phyloP scores from a whole-genome alignment of 208 protist species.

The Borovskyia barvae region DNA sequence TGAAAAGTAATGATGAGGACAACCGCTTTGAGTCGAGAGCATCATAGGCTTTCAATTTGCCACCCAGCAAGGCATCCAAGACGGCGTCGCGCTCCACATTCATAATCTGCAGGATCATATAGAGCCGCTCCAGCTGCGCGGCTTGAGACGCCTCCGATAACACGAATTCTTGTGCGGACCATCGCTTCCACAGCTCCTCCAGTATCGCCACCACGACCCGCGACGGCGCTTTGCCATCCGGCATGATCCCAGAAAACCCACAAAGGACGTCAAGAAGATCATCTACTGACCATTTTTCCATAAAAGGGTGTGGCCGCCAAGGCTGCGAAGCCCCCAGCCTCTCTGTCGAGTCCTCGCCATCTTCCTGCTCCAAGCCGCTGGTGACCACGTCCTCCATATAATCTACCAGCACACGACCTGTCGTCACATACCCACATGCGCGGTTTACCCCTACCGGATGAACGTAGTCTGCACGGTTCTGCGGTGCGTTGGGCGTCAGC shows the following conservation, averaged over 20 bases:
- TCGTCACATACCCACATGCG: slow-evolving; percentile 42
- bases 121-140: slow-evolving; percentile 59
- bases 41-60: slow-evolving; percentile 6
- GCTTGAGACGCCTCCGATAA: slow-evolving; percentile 25
- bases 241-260: slow-evolving; percentile 58
- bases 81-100: slow-evolving; percentile 33
- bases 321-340: neutral
- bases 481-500: slow-evolving; percentile 44
- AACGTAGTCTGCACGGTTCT: slow-evolving; percentile 82
- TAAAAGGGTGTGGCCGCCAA: slow-evolving; percentile 10
- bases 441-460: slow-evolving; percentile 70
- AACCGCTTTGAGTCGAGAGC: neutral
- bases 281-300: slow-evolving; percentile 29
- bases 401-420: slow-evolving; percentile 63
- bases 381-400: slow-evolving; percentile 43
- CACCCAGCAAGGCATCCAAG: slow-evolving; percentile 28
- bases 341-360: neutral
- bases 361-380: slow-evolving; percentile 1
- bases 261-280: slow-evolving; percentile 65
- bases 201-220: slow-evolving; percentile 42
- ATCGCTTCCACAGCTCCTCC: slow-evolving; percentile 31
- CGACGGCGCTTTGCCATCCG: slow-evolving; percentile 40
- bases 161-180: slow-evolving; percentile 17
- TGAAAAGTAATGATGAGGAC: slow-evolving; percentile 1
- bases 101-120: slow-evolving; percentile 54